These are phyloP conservation scores for Ganoderma sp. DNA, from an alignment of 1,284 basidiomycete genomes.

Conservation along the genomic window DNA sequence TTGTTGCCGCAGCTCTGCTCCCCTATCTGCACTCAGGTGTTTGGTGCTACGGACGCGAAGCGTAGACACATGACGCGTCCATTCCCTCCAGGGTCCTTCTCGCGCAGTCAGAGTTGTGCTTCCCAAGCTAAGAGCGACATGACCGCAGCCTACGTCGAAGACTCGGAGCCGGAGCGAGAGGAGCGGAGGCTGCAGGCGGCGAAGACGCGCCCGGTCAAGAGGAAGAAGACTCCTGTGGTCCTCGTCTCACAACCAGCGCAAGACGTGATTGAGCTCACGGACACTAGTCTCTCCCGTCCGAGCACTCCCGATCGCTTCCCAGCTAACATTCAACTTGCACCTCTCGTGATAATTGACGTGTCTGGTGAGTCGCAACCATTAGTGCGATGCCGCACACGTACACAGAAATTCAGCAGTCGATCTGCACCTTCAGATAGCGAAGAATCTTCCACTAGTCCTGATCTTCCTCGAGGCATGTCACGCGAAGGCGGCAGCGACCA, in stretches of 20 bases:
- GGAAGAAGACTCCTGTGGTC: conserved; percentile 21
- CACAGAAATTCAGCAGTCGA: neutral
- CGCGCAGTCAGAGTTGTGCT: conserved; percentile 24
- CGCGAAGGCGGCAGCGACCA: neutral
- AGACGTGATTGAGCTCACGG: conserved; percentile 35
- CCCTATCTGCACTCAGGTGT: neutral
- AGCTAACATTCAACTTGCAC: neutral
- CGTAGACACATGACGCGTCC: conserved; percentile 9
- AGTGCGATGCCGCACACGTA: neutral
- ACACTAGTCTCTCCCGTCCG: conserved; percentile 24
- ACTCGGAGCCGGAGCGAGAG: conserved; percentile 73
- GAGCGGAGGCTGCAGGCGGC: conserved; percentile 44
- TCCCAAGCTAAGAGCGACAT: conserved; percentile 27
- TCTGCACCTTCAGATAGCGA: neutral
- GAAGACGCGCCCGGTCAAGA: conserved; percentile 17
- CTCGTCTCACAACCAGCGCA: neutral
- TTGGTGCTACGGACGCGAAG: neutral
- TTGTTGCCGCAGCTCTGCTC: conserved; percentile 9
- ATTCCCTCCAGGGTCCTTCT: conserved; percentile 7
- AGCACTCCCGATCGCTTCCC: neutral
- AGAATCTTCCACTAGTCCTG: neutral
- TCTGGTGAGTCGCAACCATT: conserved; percentile 16
- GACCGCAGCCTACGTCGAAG: conserved; percentile 54
- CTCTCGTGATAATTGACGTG: conserved; percentile 25
- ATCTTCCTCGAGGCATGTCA: neutral